Base-by-base conservation (phyloP, 2,329 filamentous ascomycete genomes). In the Madurella mycetomatis region DNA sequence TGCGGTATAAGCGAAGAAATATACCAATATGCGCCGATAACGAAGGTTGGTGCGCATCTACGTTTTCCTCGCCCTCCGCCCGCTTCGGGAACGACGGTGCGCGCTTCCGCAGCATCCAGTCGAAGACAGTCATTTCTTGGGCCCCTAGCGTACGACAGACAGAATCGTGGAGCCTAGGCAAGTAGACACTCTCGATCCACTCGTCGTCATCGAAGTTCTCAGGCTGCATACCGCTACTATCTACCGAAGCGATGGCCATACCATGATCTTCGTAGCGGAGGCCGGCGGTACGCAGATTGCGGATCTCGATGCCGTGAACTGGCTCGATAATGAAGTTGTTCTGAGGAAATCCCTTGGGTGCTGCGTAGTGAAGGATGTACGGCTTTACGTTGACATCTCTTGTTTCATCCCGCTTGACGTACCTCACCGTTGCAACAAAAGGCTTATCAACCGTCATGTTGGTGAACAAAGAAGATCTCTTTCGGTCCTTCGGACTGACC, bases 301-400 rank as follows among this genome's bases (percentile, higher is more conserved):
- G 59, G 17, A 61, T 54, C 47, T 53, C n/a, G 41, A 61, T 54
- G 16, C 51, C 48, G 25, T 40, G 45, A 18, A 57, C 49, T 15
- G 51, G 51, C n/a, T 57, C 51, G 30, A 58, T 60, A 4, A 17
- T 45, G 45, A 60, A 58, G 50, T 60, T 60, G 49, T 48, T 56
- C 42, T 60, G 53, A 15, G 57, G 57, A 15, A 61, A 49, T 18
- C 51, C 57, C 9, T 49, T 18, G 17, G 59, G 59, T 18, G 57
- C 55, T 11, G 50, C 41, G 34, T 60, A 61, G 53, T 59, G 53
- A 12, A 61, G 57, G 30, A 59, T 61, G 50, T 61, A 61, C 32
- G 56, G 49, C 57, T 61, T 61, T 16, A 54, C 57, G n/a, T 18
- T 31, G 43, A 17, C 17, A 46, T 53, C 34, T 31, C 37, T 34